Evolutionary conservation across 257 asterid species (phyloP).

Genomic region (Solanum rostratum): DNA sequence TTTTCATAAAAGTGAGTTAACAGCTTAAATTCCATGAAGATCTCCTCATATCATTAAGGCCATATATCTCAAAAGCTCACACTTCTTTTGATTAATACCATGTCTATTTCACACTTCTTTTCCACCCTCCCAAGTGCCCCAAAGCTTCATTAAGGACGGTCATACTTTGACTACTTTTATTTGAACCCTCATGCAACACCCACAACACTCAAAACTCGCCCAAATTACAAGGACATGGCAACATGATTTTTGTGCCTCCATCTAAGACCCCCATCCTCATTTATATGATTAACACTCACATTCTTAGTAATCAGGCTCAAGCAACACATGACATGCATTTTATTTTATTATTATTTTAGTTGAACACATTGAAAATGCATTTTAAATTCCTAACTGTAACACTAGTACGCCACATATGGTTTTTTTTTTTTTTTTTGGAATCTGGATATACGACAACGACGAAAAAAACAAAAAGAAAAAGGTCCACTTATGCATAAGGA

Average conservation of each 20-base stretch:
- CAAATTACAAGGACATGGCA: neutral
- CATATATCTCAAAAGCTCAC: neutral
- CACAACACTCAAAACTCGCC: neutral
- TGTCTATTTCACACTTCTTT: neutral
- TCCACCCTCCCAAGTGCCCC: neutral
- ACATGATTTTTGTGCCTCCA: neutral
- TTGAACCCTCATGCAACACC: neutral
- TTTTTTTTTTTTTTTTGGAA: neutral
- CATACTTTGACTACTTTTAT: neutral
- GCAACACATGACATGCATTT: neutral
- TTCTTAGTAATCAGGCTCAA: neutral
- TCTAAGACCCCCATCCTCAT: neutral
- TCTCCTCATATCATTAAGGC: neutral
- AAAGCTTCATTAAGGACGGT: neutral
- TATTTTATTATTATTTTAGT: too few relatives aligned
- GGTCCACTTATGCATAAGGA: neutral
- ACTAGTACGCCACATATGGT: neutral
- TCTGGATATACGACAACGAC: neutral
- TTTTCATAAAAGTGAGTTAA: neutral
- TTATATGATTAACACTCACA: neutral
- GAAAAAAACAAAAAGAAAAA: neutral
- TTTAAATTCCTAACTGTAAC: neutral
- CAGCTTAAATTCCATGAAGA: neutral
- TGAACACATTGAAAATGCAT: neutral
- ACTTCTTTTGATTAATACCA: neutral